A percentile compares a stretch with the other conserved stretches of the same genome.
These are phyloP conservation scores for Porpolomopsis calyptriformis DNA, from an alignment of 768 basidiomycete genomes.

Conservation along the genomic window DNA sequence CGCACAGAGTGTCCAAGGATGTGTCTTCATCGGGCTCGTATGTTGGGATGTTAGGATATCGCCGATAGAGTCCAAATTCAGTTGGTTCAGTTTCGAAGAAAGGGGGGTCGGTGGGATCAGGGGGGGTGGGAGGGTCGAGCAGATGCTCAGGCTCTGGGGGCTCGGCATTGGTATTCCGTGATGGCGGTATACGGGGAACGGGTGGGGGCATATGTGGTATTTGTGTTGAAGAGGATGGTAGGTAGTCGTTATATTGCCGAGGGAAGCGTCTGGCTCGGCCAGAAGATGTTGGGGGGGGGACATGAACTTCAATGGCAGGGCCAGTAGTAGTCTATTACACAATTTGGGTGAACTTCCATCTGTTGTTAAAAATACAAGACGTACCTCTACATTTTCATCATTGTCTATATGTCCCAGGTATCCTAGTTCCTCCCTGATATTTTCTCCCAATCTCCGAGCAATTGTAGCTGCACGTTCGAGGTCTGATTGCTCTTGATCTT, in stretches of 20 bases:
- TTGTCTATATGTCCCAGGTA: background rate
- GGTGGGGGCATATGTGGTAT: background rate
- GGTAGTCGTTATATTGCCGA: background rate
- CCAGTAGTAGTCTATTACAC: background rate
- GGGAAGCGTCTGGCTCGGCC: background rate
- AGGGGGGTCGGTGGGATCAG: background rate
- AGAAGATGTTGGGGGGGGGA: conserved; percentile 1
- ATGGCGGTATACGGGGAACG: background rate
- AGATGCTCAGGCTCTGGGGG: background rate
- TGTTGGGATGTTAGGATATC: background rate
- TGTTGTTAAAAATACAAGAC: background rate
- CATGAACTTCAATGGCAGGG: background rate
- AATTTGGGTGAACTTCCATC: no score
- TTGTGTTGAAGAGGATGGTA: background rate
- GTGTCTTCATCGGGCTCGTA: background rate
- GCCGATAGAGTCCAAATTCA: conserved; percentile 1
- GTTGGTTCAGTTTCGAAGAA: background rate
- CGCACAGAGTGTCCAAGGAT: background rate
- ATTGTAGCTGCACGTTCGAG: background rate
- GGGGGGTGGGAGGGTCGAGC: background rate
- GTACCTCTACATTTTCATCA: background rate
- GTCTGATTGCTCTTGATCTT: background rate
- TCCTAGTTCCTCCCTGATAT: background rate
- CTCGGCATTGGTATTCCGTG: background rate
- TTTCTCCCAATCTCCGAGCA: background rate